Base-by-base conservation (phyloP, 2,329 filamentous ascomycete genomes). In the Arthrobotrys entomopaga region DNA sequence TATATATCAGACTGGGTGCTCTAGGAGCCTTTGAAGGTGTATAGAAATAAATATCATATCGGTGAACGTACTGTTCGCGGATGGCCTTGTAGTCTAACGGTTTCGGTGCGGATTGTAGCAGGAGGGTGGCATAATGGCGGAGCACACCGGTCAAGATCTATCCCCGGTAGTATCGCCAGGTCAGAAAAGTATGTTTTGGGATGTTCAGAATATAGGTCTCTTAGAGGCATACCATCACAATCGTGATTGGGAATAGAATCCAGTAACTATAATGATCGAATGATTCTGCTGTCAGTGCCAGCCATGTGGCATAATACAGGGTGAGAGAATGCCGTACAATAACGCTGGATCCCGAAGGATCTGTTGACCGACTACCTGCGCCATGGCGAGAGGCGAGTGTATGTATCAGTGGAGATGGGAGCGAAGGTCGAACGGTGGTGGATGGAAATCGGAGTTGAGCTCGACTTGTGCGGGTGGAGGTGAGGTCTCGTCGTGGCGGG, bases 321-420 rank as follows among this genome's bases (percentile, higher is more conserved):
- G 53, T 13, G 16, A 6, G 26, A 22, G 29, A 38, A 56, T 52
- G 61, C 82, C 91, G 81, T 85, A 98, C 95, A 99, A 97, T 77
- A 99, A 86, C 83, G 97, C 93, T 80, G 95, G 94, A 90, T 99
- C 96, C 87, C 95, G 84, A 84, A 96, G 91, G 87, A 99, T 97
- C 85, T 93, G 95, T 86, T 99, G 95, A 79, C 92, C 90, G 77
- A 91, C 87, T 78, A 90, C 86, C 84, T 95, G 89, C 79, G 91
- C 90, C 94, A 98, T 98, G 73, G 46, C 78, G 77, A 29, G 64
- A 61, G 57, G 72, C 56, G 15, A 52, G 2, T 40, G 13, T 24
- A n/a, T n/a, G n/a, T 38, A 16, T 61, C 43, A 40, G 29, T 22
- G 49, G 56, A 40, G 49, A 19, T 50, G 11, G 42, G 15, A n/a